Base-by-base conservation (phyloP, 331 rosid genomes). In the Acacia pycnantha region DNA sequence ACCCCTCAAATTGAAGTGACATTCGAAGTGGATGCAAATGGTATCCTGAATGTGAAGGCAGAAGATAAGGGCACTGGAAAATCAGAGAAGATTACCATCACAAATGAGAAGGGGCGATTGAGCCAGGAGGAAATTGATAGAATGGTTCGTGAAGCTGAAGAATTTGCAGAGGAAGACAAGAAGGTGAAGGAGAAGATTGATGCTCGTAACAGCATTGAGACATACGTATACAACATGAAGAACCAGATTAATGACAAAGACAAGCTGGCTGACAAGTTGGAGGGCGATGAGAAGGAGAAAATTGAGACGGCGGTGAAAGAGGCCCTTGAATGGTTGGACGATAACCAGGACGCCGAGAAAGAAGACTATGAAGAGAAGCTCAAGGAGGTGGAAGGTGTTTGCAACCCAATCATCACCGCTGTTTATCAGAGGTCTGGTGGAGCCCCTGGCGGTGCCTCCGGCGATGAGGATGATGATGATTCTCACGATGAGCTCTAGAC, bases 1-100 rank as follows among this genome's bases (percentile, higher is more conserved):
- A 92, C 98, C 77, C 97, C 97, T 78, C 98, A 94, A 86, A 94
- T 94, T 56, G 98, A 94, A 86, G 98, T 94, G 64, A 94, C 98
- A 40, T 94, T 94, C 27, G 98, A 94, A 91, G 97, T 94, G 2
- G 98, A 94, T 73, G 98, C 98, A 24, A 94, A 94, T 8, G 98
- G 98, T 27, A 94, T 94, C 87, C 74, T 94, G 29, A 94, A 92
- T 68, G 97, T 94, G 0, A 94, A 87, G 87, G 98, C 98, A 24
- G 98, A 94, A 80, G 98, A 94, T 91, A 94, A 94, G 84, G 98
- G 98, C 82, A 92, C 97, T 2, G 98, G 98, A 4, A 94, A 94
- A 71, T 84, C 98, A 0, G 98, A 94, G 85, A 94, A 94, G 93
- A 94, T 94, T 62, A 94, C 98, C 81, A 94, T 94, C 77, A 94